Base-by-base conservation (phyloP, 345 rosid species). In the Hibiscus trionum region DNA sequence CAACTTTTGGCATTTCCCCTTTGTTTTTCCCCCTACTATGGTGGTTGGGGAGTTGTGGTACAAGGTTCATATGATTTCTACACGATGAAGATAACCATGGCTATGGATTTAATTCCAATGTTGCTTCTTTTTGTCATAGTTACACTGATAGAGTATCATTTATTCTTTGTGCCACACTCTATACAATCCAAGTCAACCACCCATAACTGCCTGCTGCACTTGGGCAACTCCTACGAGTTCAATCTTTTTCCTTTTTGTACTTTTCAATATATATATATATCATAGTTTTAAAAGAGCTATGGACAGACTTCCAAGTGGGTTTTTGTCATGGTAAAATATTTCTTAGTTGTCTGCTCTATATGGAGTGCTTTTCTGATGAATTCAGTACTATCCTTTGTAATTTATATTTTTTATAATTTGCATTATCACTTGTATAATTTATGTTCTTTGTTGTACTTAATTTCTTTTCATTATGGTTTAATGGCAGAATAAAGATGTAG, bases 401-500 rank as follows among this genome's bases (percentile, higher is more conserved):
- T 46, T 11, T 44, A 21, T 44, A 21, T 49, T 66, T 11, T 66
- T 44, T 44, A 10, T 1, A 44, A 44, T 11, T 3, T 44, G 14
- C 47, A 44, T 59, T 7, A 12, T 27, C 55, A 53, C 57, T 8
- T 24, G n/a, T 63, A 8, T 66, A 14, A 5, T 21, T 44, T 3
- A 12, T 42, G 21, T 65, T 65, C 53, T 65, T 21, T n/a, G 26
- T 11, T 21, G 52, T 11, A 15, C 27, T 11, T 4, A n/a, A 47
- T 47, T 29, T 15, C n/a, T 35, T 62, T 35, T 14, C 2, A 11
- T 62, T 49, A 2, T 55, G 8, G n/a, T 29, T 69, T 68, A 76
- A 6, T 86, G 83, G 75, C 87, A 92, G 99, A 95, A 95, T 86
- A 83, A 91, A 73, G 97, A 87, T 70, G 99, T 95, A 16, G 83